Evolutionary conservation across 305 asterid species (phyloP), one percentile per base, ranked within the genome.

Genomic region (Solanum hybrid): DNA sequence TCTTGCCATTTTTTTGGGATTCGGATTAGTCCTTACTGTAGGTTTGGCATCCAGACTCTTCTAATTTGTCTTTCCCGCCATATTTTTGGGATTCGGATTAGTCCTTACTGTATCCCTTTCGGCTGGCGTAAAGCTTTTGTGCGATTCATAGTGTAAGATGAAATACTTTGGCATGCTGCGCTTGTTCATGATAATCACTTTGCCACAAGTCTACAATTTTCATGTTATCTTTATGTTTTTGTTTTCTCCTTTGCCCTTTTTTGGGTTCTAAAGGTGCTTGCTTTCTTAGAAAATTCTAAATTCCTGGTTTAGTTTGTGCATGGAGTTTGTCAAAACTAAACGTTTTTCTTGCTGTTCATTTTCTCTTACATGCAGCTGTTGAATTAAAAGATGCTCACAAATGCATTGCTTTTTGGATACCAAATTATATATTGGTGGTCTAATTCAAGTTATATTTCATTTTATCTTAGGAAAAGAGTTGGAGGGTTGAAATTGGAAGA

Each of bases 401-500:
- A 57, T 29, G 40, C 13, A 6, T 51, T 85, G 42, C 5, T 85
- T 34, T 85, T 85, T 31, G 37, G 74, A 29, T 85, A 57, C 26
- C 88, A 29, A 31, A 57, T 85, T 11, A 85, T 85, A 33, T 31
- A 31, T 57, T 1, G 67, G 31, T 57, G 75, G 31, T 84, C 88
- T 85, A 22, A 85, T 51, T 85, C 46, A 33, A 88, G 89, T 64
- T 28, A 26, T 26, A 13, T 76, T 20, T 71, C 35, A 85, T 71
- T 87, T 78, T 69, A 28, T 90, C n/a, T 82, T 92, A 97, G 99
- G 96, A 97, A 97, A 91, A 96, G 92, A 92, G 99, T 96, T 90
- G 99, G 99, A 26, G 99, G 99, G 83, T 89, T 97, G 93, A 96
- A 97, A 92, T 92, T 97, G 95, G 96, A 97, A 90, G 99, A 96